A percentile compares a stretch with the other conserved stretches of the same genome.
phyloP scores from a whole-genome alignment of 1,284 basidiomycete genomes.

The Coriolopsis trogii region DNA sequence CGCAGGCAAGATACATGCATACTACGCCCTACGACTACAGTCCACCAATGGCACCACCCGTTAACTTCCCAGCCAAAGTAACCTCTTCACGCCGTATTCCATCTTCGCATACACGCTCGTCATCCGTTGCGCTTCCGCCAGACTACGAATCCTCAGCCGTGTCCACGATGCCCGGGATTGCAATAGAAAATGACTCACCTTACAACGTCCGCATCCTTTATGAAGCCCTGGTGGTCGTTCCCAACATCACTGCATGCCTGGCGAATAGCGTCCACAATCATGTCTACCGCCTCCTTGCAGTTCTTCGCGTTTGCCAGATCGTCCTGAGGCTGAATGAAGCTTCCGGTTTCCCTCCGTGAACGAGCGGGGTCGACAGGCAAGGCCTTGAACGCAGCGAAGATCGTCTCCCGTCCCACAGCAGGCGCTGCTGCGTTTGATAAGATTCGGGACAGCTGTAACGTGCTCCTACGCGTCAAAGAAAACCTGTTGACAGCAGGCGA shows the following conservation, averaged over 20 bases:
- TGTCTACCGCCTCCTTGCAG: constrained; percentile 76
- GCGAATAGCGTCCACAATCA: constrained; percentile 72
- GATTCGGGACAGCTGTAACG: constrained; percentile 36
- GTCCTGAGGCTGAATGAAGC: constrained; percentile 61
- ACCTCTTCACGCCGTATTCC: constrained; percentile 87
- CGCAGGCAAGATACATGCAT: constrained; percentile 14
- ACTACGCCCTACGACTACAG: constrained; percentile 8
- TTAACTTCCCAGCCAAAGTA: constrained; percentile 82
- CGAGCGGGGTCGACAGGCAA: constrained; percentile 70
- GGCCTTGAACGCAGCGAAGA: constrained; percentile 77
- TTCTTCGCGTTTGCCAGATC: constrained; percentile 62
- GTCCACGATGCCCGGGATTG: constrained; percentile 6
- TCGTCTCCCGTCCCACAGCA: constrained; percentile 35
- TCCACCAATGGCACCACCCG: background rate
- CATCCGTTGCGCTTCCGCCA: constrained; percentile 79
- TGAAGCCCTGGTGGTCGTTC: constrained; percentile 47
- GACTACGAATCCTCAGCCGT: constrained; percentile 41
- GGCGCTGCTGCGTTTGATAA: constrained; percentile 38
- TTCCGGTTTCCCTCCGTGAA: constrained; percentile 52
- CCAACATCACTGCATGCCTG: constrained; percentile 72
- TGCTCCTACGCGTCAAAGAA: constrained; percentile 25
- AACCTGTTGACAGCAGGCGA: constrained; percentile 20
- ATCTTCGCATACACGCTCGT: constrained; percentile 87
- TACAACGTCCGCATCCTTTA: constrained; percentile 76
- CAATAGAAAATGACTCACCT: constrained; percentile 52